A percentile compares a stretch with the other conserved stretches of the same genome.
Conservation (phyloP, 306 rosid genomes). For the Corylus avellana region DNA sequence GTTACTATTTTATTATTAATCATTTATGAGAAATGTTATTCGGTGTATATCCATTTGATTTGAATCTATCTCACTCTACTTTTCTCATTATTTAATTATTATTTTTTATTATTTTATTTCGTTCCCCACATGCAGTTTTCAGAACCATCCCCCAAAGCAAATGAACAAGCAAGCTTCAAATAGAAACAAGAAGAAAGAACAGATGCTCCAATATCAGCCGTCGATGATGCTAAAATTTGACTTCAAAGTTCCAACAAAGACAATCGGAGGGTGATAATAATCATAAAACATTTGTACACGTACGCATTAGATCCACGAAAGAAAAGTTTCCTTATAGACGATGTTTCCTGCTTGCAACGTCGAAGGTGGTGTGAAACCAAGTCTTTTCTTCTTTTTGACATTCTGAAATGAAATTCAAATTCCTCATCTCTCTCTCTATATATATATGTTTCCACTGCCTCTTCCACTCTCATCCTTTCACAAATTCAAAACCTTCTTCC, state of each 20-base stretch:
- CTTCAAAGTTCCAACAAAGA: too few relatives aligned
- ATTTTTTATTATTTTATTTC: not conserved
- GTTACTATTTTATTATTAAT: not conserved
- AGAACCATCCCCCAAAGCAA: slow-evolving; percentile 8
- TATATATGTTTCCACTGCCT: slow-evolving; percentile 32
- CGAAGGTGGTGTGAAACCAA: slow-evolving; percentile 16
- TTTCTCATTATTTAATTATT: too few relatives aligned
- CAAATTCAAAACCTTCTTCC: not conserved
- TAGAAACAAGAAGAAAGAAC: slow-evolving; percentile 3
- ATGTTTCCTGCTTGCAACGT: slow-evolving; percentile 40
- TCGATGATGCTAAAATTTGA: not conserved
- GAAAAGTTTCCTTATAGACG: not conserved
- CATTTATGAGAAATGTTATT: not conserved
- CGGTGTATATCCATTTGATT: not conserved
- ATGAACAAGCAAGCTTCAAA: not conserved
- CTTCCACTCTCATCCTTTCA: slow-evolving; percentile 25
- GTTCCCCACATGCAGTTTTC: not conserved
- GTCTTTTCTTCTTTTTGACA: not conserved
- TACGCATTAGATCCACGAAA: not conserved
- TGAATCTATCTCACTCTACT: too few relatives aligned
- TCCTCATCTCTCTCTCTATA: not conserved
- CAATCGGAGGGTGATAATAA: slow-evolving; percentile 13
- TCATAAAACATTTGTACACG: not conserved
- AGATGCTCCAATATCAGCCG: not conserved
- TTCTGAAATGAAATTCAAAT: not conserved